Evolutionary conservation across 169 alveolate species (phyloP).

Genomic region (Plasmodium malariae): DNA sequence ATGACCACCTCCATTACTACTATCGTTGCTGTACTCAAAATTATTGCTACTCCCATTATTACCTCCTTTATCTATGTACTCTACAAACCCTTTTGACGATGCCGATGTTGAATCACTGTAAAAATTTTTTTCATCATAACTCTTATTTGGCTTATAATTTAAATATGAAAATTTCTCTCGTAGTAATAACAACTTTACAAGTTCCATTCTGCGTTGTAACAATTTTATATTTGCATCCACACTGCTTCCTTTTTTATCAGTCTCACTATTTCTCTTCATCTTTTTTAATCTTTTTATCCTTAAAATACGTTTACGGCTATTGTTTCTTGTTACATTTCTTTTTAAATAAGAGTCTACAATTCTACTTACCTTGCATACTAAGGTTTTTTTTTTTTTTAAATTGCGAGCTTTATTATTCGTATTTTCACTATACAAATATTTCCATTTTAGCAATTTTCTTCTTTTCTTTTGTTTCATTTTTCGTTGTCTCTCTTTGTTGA

Average conservation of each 20-base stretch:
- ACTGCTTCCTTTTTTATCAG: not conserved
- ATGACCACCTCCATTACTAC: not conserved
- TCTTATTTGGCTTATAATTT: not conserved
- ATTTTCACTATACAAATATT: not conserved
- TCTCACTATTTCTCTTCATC: not conserved
- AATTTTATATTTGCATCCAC: not conserved
- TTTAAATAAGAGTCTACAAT: constrained; percentile 26
- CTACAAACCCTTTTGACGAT: constrained; percentile 24
- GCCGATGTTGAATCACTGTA: constrained; percentile 39
- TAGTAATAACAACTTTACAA: not conserved
- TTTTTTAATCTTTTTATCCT: too few relatives aligned
- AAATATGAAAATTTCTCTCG: not conserved
- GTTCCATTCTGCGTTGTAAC: not conserved
- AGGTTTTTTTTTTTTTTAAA: not conserved
- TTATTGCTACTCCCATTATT: not conserved
- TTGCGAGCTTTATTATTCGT: not conserved
- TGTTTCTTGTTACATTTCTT: constrained; percentile 3
- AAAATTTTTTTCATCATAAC: constrained; percentile 8
- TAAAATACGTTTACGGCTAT: not conserved
- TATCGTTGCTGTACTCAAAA: not conserved
- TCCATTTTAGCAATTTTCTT: constrained; percentile 15
- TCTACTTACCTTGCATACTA: not conserved
- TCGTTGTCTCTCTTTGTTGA: constrained; percentile 7
- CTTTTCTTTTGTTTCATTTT: not conserved
- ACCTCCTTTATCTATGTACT: not conserved